These are phyloP conservation scores for sorghum (Sorghum bicolor) DNA, from an alignment of 176 grass and related monocot species.

Conservation along the genomic window Sorghum_bicolor_NCBIv3 NC_012871.2:5669501-5670000, in stretches of 20 bases:
- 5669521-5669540: slow-evolving; percentile 20
- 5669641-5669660: slow-evolving; percentile 26
- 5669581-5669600: slow-evolving; percentile 10
- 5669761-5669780: slow-evolving; percentile 53
- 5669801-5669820: slow-evolving; percentile 86
- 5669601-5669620: slow-evolving; percentile 15
- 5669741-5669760: slow-evolving; percentile 38
- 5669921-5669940: slow-evolving; percentile 77
- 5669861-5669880: slow-evolving; percentile 85
- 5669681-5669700: slow-evolving; percentile 33
- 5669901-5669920: slow-evolving; percentile 95
- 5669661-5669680: slow-evolving; percentile 32
- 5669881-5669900: slow-evolving; percentile 80
- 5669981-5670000: slow-evolving; percentile 72
- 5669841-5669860: slow-evolving; percentile 66
- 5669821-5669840: slow-evolving; percentile 98
- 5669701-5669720: slow-evolving; percentile 21
- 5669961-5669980: slow-evolving; percentile 45
- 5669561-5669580: slow-evolving; percentile 24
- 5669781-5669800: slow-evolving; percentile 89
- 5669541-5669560: slow-evolving; percentile 15
- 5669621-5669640: slow-evolving; percentile 36
- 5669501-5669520: slow-evolving; percentile 19
- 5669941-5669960: slow-evolving; percentile 71
- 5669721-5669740: slow-evolving; percentile 29